Percentiles rank a stretch among this genome's conserved stretches.
phyloP scores from a whole-genome alignment of 352 stramenopile genomes.

The Phytopythium ostracodes region DNA sequence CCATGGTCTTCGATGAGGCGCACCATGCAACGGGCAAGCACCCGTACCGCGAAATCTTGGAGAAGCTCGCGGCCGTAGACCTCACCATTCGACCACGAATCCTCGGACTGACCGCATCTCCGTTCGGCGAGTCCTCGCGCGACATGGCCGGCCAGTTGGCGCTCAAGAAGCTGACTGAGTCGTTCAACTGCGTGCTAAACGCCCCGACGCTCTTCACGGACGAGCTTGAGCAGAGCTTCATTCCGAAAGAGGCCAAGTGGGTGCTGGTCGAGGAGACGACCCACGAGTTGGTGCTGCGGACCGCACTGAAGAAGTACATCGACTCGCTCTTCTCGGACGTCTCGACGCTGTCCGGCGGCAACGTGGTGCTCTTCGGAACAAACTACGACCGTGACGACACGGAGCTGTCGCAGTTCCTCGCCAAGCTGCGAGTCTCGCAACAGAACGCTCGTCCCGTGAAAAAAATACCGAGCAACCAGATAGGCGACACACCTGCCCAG shows the following conservation, averaged over 20 bases:
- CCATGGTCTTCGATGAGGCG: conserved; percentile 80
- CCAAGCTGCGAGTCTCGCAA: conserved; percentile 28
- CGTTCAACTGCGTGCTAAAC: conserved; percentile 54
- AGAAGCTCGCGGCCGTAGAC: conserved; percentile 27
- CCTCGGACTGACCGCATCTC: conserved; percentile 64
- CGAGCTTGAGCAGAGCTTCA: conserved; percentile 40
- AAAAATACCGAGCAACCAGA: not conserved
- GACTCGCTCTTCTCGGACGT: conserved; percentile 34
- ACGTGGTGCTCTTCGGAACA: conserved; percentile 36
- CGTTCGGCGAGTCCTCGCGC: conserved; percentile 55
- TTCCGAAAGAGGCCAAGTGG: conserved; percentile 62
- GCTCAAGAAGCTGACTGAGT: conserved; percentile 33
- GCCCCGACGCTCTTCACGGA: conserved; percentile 50
- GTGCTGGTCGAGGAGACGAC: conserved; percentile 35
- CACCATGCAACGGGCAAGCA: conserved; percentile 66
- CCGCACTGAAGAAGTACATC: conserved; percentile 41
- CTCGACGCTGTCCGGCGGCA: conserved; percentile 17
- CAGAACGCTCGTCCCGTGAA: not conserved
- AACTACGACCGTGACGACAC: conserved; percentile 52
- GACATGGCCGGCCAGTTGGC: conserved; percentile 26
- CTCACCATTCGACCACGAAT: conserved; percentile 34
- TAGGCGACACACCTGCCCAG: not conserved
- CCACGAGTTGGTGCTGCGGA: conserved; percentile 30
- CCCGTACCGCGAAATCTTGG: conserved; percentile 57
- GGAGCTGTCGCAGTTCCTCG: conserved; percentile 48